Conservation (phyloP, 2,329 filamentous ascomycete species). For the Aspergillus sp. region DNA sequence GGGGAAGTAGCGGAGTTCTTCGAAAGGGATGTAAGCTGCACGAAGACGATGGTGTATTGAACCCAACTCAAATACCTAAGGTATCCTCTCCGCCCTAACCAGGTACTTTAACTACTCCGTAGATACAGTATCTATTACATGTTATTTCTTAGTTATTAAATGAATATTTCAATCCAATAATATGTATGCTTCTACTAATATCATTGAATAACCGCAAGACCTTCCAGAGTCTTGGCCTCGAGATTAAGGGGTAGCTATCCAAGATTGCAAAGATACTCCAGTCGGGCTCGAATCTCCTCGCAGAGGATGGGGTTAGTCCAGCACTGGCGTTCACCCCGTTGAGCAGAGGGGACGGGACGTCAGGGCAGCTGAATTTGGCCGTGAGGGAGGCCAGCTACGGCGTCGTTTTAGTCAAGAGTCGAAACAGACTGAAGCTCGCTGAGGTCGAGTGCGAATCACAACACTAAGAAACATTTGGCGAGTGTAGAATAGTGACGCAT, state of each 20-base stretch:
- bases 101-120: no score
- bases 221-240: conserved; percentile 25
- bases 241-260: conserved; percentile 27
- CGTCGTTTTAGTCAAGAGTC: background rate
- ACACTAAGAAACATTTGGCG: conserved; percentile 1
- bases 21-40: no score
- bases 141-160: no score
- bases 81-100: no score
- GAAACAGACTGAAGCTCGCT: background rate
- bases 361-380: no score
- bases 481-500: conserved; percentile 19
- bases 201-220: conserved; percentile 22
- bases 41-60: no score
- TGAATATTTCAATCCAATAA: no score
- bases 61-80: no score
- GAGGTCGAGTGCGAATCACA: background rate
- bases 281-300: conserved; percentile 24
- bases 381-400: background rate
- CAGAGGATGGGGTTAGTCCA: conserved; percentile 27
- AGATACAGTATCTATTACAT: no score
- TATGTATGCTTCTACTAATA: conserved; percentile 3
- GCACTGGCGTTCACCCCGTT: conserved; percentile 18
- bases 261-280: conserved; percentile 22
- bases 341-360: conserved; percentile 2
- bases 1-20: no score